A percentile compares a stretch with the other conserved stretches of the same genome.
Conservation (phyloP, 2,329 filamentous ascomycete species). For the Aspergillus luchuensis region DNA sequence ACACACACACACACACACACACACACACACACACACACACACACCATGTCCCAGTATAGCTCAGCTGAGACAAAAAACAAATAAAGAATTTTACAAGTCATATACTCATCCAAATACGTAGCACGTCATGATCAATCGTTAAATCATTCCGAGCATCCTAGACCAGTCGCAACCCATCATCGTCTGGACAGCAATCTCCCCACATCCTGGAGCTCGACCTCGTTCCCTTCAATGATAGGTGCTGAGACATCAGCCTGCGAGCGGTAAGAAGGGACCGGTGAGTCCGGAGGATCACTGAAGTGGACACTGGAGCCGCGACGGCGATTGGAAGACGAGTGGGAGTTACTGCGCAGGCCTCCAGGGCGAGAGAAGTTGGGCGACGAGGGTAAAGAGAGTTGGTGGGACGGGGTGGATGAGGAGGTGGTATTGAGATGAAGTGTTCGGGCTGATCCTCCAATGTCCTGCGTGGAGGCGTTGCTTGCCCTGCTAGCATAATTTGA, state of each 20-base stretch:
- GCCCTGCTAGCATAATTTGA: constrained; percentile 18
- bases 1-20: too few relatives aligned
- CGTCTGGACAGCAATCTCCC: constrained; percentile 41
- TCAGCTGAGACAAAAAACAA: too few relatives aligned
- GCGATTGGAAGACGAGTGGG: constrained; percentile 8
- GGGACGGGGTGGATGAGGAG: not conserved
- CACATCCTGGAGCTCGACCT: constrained; percentile 46
- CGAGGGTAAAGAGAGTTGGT: not conserved
- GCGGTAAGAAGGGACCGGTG: constrained; percentile 24
- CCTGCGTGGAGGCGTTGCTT: constrained; percentile 37
- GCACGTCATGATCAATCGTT: not conserved
- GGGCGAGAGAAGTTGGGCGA: constrained; percentile 14
- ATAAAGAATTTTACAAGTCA: not conserved
- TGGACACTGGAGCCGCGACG: constrained; percentile 22
- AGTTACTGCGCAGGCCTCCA: constrained; percentile 17
- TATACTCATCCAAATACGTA: constrained; percentile 4
- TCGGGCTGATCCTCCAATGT: constrained; percentile 33
- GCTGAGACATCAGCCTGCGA: constrained; percentile 21
- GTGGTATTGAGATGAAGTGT: constrained; percentile 2
- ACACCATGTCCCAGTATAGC: too few relatives aligned
- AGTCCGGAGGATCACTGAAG: constrained; percentile 18
- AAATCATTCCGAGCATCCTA: not conserved
- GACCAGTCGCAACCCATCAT: not conserved
- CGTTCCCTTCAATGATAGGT: constrained; percentile 23
- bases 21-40: not conserved